These are phyloP conservation scores for Pelargonium fulgidum DNA, from an alignment of 441 rosid genomes.

Conservation along the genomic window DNA sequence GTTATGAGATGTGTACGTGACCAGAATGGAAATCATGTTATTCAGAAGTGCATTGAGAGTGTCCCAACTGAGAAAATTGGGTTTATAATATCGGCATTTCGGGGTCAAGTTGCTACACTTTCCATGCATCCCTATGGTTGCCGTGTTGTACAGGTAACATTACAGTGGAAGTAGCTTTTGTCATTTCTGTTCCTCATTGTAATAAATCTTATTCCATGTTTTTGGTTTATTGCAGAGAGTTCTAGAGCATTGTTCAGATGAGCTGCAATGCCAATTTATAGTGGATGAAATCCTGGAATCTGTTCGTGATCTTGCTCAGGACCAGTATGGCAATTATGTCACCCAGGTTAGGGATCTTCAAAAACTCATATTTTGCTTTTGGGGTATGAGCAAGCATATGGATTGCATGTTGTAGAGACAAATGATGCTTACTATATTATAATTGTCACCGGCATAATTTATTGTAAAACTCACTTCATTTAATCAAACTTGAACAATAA, in stretches of 20 bases:
- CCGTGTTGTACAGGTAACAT: slow-evolving; percentile 89
- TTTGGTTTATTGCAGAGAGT: slow-evolving; percentile 55
- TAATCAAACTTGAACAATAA: no score
- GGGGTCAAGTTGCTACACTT: slow-evolving; percentile 76
- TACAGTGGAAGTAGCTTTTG: neutral
- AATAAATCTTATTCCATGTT: neutral
- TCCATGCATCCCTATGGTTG: slow-evolving; percentile 99
- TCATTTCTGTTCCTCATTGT: neutral
- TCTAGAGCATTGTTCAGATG: slow-evolving; percentile 89
- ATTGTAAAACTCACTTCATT: no score
- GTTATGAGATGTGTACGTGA: slow-evolving; percentile 91
- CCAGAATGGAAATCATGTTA: slow-evolving; percentile 97
- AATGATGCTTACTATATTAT: no score
- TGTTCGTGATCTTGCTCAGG: slow-evolving; percentile 74
- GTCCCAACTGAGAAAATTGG: slow-evolving; percentile 69
- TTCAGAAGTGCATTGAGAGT: slow-evolving; percentile 92
- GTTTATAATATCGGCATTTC: slow-evolving; percentile 76
- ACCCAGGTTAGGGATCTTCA: slow-evolving; percentile 57
- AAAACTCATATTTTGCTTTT: neutral
- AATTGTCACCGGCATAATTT: no score
- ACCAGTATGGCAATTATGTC: slow-evolving; percentile 98
- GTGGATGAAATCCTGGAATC: slow-evolving; percentile 92
- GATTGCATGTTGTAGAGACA: no score
- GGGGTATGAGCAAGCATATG: neutral
- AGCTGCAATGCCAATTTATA: slow-evolving; percentile 65